Evolutionary conservation across 164 flowering plant genomes (phyloP).

Genomic region (Nelumbo lutea): DNA sequence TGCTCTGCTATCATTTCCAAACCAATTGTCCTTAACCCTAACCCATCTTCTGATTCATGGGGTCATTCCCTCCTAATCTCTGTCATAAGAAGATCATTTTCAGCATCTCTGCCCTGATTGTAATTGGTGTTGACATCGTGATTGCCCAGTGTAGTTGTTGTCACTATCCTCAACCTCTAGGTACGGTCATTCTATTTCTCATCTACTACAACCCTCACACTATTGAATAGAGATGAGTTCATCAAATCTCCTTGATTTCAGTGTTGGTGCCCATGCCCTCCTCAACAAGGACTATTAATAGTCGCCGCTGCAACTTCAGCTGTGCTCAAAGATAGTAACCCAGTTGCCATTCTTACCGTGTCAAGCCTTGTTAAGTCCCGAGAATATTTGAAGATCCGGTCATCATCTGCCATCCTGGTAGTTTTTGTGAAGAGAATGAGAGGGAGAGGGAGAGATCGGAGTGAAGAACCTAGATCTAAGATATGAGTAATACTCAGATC

Average conservation of each 20-base stretch:
- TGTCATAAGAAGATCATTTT: slow-evolving; percentile 74
- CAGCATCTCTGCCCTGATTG: slow-evolving; percentile 90
- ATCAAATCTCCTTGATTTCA: slow-evolving; percentile 78
- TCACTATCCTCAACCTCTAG: slow-evolving; percentile 76
- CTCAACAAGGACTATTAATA: slow-evolving; percentile 81
- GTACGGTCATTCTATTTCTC: slow-evolving; percentile 54
- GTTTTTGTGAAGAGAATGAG: too few species aligned
- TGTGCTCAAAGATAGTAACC: slow-evolving; percentile 58
- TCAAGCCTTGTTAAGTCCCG: slow-evolving; percentile 82
- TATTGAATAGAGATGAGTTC: slow-evolving; percentile 62
- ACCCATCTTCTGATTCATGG: slow-evolving; percentile 52
- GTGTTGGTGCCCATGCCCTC: slow-evolving; percentile 68
- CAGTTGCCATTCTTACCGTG: slow-evolving; percentile 78
- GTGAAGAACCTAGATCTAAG: too few species aligned
- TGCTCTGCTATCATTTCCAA: slow-evolving; percentile 84
- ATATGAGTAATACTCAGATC: too few species aligned
- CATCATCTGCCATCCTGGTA: too few species aligned
- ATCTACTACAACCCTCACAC: slow-evolving; percentile 46
- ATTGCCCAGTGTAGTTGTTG: slow-evolving; percentile 80
- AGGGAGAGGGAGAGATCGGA: too few species aligned
- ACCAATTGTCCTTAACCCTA: slow-evolving; percentile 92
- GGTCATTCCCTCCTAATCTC: slow-evolving; percentile 34
- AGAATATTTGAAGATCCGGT: slow-evolving; percentile 61
- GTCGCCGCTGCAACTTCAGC: slow-evolving; percentile 80
- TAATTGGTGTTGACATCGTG: slow-evolving; percentile 86